These are phyloP conservation scores for Ophiocordyceps camponoti-leonardi DNA, from an alignment of 2,329 filamentous ascomycete genomes.

Conservation along the genomic window DNA sequence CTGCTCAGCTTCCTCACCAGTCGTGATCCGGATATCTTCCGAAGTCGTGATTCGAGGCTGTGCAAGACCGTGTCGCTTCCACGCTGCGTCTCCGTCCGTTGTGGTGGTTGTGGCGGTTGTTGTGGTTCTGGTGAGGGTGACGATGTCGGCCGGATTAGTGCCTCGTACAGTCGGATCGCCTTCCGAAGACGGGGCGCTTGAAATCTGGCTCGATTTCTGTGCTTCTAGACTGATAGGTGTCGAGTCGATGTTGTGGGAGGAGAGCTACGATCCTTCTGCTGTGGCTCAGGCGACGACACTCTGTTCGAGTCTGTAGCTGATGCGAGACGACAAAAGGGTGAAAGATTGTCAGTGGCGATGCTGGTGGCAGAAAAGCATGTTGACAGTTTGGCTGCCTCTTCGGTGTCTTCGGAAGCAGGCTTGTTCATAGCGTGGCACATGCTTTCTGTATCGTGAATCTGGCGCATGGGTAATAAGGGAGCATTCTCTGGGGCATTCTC, in stretches of 20 bases:
- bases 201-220: background rate
- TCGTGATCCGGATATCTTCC: slow-evolving; percentile 5
- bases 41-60: slow-evolving; percentile 6
- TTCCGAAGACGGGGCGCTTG: slow-evolving; percentile 5
- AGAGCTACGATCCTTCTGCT: too few relatives aligned
- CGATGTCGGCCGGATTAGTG: slow-evolving; percentile 5
- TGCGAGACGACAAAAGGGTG: too few relatives aligned
- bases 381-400: background rate
- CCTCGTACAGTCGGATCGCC: slow-evolving; percentile 15
- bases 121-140: background rate
- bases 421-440: too few relatives aligned
- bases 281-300: too few relatives aligned
- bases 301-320: background rate
- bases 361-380: background rate
- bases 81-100: background rate
- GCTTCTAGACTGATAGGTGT: slow-evolving; percentile 3
- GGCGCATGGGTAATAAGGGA: too few relatives aligned
- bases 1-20: background rate
- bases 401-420: too few relatives aligned
- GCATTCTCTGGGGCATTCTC: background rate
- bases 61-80: background rate
- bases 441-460: too few relatives aligned
- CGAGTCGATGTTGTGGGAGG: background rate
- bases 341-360: background rate
- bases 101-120: background rate